Evolutionary conservation across 176 grass and related monocot genomes (phyloP), one percentile per base, ranked within the genome.

Genomic region (Hyparrhenia diplandra): DNA sequence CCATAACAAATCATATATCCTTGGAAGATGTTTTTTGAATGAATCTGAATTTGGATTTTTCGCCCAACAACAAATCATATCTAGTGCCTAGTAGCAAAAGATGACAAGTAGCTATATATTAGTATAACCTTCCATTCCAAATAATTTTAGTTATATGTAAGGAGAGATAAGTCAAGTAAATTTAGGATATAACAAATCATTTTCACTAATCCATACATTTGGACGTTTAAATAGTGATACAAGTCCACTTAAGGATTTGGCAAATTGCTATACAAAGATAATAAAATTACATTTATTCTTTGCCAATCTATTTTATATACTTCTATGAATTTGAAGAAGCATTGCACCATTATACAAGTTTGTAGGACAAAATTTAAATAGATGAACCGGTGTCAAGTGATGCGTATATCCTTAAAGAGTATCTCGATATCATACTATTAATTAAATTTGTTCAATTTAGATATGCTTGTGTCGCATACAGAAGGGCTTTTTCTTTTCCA

Each of bases 31-130:
- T 45, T 85, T 18, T 63, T 87, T 97, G 40, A 97, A 90, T 75
- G 87, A 91, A 65, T 97, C 85, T 4, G 94, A 97, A 78, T 86
- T 90, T 63, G 94, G 89, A 84, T n/a, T 97, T 88, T 51, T 97
- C 94, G 76, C 73, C 88, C 91, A 97, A 78, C 94, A 97, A 57
- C 89, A 91, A 62, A 94, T 81, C 87, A 97, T 94, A 77, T 97
- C 40, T 35, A 97, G 62, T 73, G 90, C 89, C 94, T 97, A 37
- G 17, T 18, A 73, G 68, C 4, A 41, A 47, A 18, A 74, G 4
- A 20, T 35, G 27, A 21, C 0, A 65, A 41, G 25, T 21, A 70
- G 35, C 1, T 32, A 17, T 4, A 37, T 29, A 51, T 40, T 41
- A 62, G 6, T 17, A 62, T 20, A 74, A 27, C 9, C 62, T 29